Evolutionary conservation across 2,329 filamentous ascomycete species (phyloP), one percentile per base, ranked within the genome.

Genomic region (Madurella fahalii): DNA sequence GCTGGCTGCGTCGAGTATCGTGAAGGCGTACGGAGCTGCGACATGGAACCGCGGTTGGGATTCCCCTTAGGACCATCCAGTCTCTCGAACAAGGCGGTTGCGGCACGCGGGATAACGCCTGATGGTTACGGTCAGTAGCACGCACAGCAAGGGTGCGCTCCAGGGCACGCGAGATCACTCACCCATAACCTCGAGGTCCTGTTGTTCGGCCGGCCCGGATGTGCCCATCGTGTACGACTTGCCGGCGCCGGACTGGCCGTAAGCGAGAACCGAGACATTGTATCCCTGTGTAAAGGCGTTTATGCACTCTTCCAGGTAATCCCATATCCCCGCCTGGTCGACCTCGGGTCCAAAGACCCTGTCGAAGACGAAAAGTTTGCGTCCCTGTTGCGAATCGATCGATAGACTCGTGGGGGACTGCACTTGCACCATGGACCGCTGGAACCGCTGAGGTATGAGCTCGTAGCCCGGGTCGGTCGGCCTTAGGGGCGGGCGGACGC

Each of bases 141-240:
- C 13, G 18, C 9, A 32, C 12, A 17, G 37, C 5, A 40, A 2
- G 13, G 34, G 30, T 15, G 9, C 5, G 34, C 39, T 18, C 41
- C 17, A 16, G 31, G 4, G 40, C 20, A 37, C 49, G 37, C 31
- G 48, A 13, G 4, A 50, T 32, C 46, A 74, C 87, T 71, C 80
- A 94, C 90, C 91, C 88, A 93, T 94, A 31, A 83, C 72, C 8
- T 86, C 81, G 31, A 78, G 61, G 64, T 93, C 80, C 25, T 76
- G 78, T 66, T 95, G 87, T 65, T 96, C 92, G 18, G 72, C 72
- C 2, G 92, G 90, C 4, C 91, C 91, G 0, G 93, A 91, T 0
- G 94, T 99, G 54, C 94, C 94, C 94, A 99, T 99, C 0, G 94
- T 99, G 69, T 95, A 97, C 2, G 93, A 97, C 74, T 99, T 99